phyloP scores from a whole-genome alignment of 441 rosid species.

The Populus hybrid region DNA sequence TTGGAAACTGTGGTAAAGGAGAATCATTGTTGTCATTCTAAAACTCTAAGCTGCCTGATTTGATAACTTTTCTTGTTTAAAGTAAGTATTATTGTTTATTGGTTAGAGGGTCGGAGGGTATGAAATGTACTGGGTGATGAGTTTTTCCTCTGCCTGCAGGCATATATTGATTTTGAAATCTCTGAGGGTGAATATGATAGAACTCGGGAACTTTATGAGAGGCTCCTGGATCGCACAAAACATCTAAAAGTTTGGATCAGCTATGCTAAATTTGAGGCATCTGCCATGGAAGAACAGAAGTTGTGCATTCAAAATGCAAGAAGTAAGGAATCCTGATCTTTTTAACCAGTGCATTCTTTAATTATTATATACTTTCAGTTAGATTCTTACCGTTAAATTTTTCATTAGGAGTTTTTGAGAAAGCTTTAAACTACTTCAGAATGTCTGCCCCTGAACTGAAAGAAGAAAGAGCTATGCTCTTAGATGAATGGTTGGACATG shows the following conservation, averaged over 20 bases:
- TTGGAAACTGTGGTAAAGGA: background rate
- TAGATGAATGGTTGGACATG: conserved; percentile 82
- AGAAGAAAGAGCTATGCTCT: conserved; percentile 79
- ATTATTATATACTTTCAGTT: background rate
- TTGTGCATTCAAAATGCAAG: conserved; percentile 57
- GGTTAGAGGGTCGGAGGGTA: background rate
- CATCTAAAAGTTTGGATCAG: conserved; percentile 97
- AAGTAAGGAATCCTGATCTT: conserved; percentile 41
- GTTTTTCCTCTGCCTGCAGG: conserved; percentile 39
- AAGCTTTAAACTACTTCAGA: conserved; percentile 66
- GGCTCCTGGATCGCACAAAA: conserved; percentile 76
- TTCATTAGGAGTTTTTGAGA: conserved; percentile 65
- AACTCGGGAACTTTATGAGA: conserved; percentile 66
- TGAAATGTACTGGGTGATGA: background rate
- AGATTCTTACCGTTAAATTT: background rate
- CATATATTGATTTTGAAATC: conserved; percentile 88
- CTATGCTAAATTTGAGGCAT: conserved; percentile 79
- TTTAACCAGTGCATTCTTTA: background rate
- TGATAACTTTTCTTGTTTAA: background rate
- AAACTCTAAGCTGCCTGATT: background rate
- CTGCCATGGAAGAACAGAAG: conserved; percentile 50
- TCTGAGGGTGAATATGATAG: conserved; percentile 70
- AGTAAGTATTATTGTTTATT: background rate
- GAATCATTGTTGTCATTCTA: background rate
- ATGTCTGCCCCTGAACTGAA: conserved; percentile 70